These are phyloP conservation scores for Xerocomus spinulosus DNA, from an alignment of 768 basidiomycete species.

Conservation along the genomic window DNA sequence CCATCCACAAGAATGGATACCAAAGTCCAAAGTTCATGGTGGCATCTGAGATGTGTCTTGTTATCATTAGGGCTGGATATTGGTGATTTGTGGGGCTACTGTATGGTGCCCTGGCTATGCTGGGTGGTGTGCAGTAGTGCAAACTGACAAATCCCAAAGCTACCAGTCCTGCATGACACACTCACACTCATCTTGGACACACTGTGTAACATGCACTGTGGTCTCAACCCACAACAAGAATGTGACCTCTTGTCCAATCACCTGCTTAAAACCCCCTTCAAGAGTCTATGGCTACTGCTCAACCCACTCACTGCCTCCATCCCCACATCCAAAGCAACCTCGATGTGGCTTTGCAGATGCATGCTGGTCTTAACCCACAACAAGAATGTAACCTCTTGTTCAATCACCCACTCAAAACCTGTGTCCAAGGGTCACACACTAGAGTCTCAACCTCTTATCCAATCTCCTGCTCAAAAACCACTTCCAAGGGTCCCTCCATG, in stretches of 20 bases:
- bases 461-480: slow-evolving; percentile 56
- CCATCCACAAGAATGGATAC: too few species aligned
- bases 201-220: slow-evolving; percentile 56
- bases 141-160: too few species aligned
- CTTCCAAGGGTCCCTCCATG: slow-evolving; percentile 35
- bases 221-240: slow-evolving; percentile 62
- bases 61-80: too few species aligned
- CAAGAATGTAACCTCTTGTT: slow-evolving; percentile 68
- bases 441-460: too few species aligned
- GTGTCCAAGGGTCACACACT: slow-evolving; percentile 40
- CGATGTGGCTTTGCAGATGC: slow-evolving; percentile 46
- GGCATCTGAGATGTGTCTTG: too few species aligned
- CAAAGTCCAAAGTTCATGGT: too few species aligned
- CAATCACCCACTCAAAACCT: slow-evolving; percentile 58
- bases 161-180: slow-evolving; percentile 69
- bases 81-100: too few species aligned
- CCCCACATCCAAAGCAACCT: slow-evolving; percentile 35
- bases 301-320: slow-evolving; percentile 38
- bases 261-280: slow-evolving; percentile 57
- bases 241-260: slow-evolving; percentile 57
- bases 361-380: slow-evolving; percentile 49
- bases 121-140: too few species aligned
- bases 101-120: too few species aligned
- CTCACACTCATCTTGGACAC: slow-evolving; percentile 66
- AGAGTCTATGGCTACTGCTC: slow-evolving; percentile 34